Evolutionary conservation across 306 rosid species (phyloP).

Genomic region (Hippophae gyantsensis): DNA sequence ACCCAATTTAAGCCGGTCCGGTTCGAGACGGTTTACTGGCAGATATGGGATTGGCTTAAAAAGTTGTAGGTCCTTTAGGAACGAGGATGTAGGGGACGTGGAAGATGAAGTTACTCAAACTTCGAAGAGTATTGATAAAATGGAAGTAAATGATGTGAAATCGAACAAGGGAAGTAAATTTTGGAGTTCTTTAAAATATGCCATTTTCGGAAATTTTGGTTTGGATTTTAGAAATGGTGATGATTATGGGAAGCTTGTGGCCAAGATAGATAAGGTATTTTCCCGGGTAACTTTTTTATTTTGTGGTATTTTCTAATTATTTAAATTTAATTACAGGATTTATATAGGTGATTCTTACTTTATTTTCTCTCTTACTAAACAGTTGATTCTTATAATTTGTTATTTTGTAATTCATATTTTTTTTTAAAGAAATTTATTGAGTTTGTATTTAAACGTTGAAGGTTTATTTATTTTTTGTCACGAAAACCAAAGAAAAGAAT

Average conservation of each 20-base stretch:
- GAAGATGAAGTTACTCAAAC: constrained; percentile 30
- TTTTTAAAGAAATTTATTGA: no score
- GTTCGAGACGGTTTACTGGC: constrained; percentile 24
- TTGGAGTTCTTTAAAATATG: constrained; percentile 49
- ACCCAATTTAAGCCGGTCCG: constrained; percentile 27
- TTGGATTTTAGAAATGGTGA: constrained; percentile 37
- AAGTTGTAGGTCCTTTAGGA: constrained; percentile 52
- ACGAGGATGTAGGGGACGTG: constrained; percentile 43
- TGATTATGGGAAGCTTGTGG: constrained; percentile 51
- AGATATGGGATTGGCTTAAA: constrained; percentile 34
- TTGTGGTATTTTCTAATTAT: constrained; percentile 1
- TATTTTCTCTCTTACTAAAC: background rate
- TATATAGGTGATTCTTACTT: background rate
- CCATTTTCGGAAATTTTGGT: constrained; percentile 41
- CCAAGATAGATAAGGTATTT: constrained; percentile 55
- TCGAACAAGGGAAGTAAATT: constrained; percentile 41
- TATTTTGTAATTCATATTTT: no score
- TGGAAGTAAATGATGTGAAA: constrained; percentile 29
- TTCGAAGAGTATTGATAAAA: constrained; percentile 20
- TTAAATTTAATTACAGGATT: background rate
- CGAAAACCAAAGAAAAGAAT: no score
- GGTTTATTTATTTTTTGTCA: no score
- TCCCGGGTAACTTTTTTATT: constrained; percentile 41
- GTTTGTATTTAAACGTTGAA: no score
- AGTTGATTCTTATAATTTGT: no score